Evolutionary conservation across 768 basidiomycete species (phyloP).

Genomic region (Mycena olivaceomarginata): DNA sequence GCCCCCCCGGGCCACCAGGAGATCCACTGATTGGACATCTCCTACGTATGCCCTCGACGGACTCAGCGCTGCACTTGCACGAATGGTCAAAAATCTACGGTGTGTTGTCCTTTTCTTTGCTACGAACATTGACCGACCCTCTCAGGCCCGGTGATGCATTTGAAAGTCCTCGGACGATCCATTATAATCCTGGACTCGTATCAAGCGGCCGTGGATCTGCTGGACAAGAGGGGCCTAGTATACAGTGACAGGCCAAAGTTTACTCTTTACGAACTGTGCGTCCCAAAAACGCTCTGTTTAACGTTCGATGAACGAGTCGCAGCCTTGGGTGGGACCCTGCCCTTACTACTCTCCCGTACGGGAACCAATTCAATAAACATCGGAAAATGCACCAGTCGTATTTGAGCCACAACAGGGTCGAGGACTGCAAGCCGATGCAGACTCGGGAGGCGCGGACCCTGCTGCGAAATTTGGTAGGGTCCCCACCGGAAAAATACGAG

Average conservation of each 20-base stretch:
- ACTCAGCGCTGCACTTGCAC: constrained; percentile 2
- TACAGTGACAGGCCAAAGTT: too few relatives aligned
- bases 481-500: background rate
- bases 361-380: too few relatives aligned
- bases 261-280: too few relatives aligned
- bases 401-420: constrained; percentile 16
- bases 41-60: background rate
- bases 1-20: constrained; percentile 11
- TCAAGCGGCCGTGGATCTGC: too few relatives aligned
- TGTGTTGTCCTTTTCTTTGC: background rate
- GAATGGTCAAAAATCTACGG: constrained; percentile 2
- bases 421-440: constrained; percentile 47
- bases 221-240: too few relatives aligned
- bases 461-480: background rate
- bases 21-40: constrained; percentile 6
- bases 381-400: constrained; percentile 45
- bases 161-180: constrained; percentile 47
- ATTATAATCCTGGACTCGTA: constrained; percentile 27
- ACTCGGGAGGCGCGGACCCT: constrained; percentile 54
- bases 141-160: constrained; percentile 12
- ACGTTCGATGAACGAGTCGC: too few relatives aligned
- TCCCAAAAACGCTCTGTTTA: too few relatives aligned
- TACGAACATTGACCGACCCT: background rate
- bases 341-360: too few relatives aligned
- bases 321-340: too few relatives aligned